Evolutionary conservation across 306 rosid genomes (phyloP).

Genomic region (Sicyos edulis): DNA sequence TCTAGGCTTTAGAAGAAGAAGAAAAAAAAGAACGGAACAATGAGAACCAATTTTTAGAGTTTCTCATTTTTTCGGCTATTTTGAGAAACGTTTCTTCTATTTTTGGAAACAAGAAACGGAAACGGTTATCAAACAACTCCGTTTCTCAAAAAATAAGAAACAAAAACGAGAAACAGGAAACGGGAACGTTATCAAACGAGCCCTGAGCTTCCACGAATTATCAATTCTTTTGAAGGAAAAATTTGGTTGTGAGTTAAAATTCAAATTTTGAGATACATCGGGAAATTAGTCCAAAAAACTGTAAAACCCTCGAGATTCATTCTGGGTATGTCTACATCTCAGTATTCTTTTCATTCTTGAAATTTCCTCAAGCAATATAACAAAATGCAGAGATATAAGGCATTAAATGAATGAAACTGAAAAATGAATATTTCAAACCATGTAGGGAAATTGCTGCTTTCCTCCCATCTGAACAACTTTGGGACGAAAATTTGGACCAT

Average conservation of each 20-base stretch:
- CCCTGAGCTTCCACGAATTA: background rate
- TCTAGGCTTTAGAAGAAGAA: too few relatives aligned
- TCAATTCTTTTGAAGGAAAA: background rate
- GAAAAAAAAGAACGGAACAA: too few relatives aligned
- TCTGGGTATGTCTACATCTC: background rate
- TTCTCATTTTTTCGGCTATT: too few relatives aligned
- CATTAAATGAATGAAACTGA: conserved; percentile 5
- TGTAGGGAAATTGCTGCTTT: conserved; percentile 85
- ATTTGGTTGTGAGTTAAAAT: background rate
- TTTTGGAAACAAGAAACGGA: too few relatives aligned
- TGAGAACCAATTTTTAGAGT: too few relatives aligned
- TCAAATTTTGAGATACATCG: background rate
- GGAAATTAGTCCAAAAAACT: background rate
- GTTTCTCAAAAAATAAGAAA: too few relatives aligned
- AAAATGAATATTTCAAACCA: conserved; percentile 48
- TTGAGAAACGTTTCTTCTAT: too few relatives aligned
- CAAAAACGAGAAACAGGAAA: too few relatives aligned
- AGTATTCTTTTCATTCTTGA: background rate
- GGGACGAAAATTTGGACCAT: conserved; percentile 81
- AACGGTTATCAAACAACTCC: too few relatives aligned
- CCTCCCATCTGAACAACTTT: conserved; percentile 88
- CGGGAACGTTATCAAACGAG: too few relatives aligned
- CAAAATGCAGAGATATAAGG: background rate
- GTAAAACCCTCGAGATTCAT: background rate
- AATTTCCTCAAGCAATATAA: background rate